phyloP scores from a whole-genome alignment of 1,284 basidiomycete species.

The Ceratobasidium sp. region DNA sequence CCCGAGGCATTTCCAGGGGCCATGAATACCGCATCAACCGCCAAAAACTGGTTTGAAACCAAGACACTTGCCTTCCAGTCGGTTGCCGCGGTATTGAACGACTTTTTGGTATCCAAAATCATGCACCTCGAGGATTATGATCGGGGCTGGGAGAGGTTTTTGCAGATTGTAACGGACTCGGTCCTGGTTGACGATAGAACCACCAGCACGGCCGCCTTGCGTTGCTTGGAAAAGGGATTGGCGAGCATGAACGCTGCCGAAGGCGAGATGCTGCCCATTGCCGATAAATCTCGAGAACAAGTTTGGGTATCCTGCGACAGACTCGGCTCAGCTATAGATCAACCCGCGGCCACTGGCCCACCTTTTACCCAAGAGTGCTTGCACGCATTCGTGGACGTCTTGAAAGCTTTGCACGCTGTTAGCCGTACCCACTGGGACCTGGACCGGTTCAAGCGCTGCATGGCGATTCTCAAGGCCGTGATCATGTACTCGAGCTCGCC shows the following conservation, averaged over 20 bases:
- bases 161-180: slow-evolving; percentile 74
- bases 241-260: slow-evolving; percentile 64
- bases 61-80: slow-evolving; percentile 88
- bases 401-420: slow-evolving; percentile 67
- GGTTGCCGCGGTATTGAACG: slow-evolving; percentile 84
- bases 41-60: slow-evolving; percentile 83
- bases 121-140: slow-evolving; percentile 76
- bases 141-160: slow-evolving; percentile 78
- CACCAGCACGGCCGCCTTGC: slow-evolving; percentile 82
- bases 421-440: slow-evolving; percentile 73
- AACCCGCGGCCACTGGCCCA: slow-evolving; percentile 50
- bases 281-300: slow-evolving; percentile 65
- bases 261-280: slow-evolving; percentile 62
- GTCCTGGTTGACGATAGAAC: slow-evolving; percentile 75
- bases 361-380: slow-evolving; percentile 91
- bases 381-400: slow-evolving; percentile 80
- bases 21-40: not conserved
- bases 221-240: slow-evolving; percentile 83
- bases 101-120: slow-evolving; percentile 81
- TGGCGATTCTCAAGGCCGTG: slow-evolving; percentile 83
- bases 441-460: slow-evolving; percentile 72
- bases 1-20: slow-evolving; percentile 20
- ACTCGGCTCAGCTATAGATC: slow-evolving; percentile 70
- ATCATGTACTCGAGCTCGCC: slow-evolving; percentile 85
- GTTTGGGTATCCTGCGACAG: slow-evolving; percentile 79